Base-by-base conservation (phyloP, 176 grass and related monocot species). In the Hsuehochloa calcarea region DNA sequence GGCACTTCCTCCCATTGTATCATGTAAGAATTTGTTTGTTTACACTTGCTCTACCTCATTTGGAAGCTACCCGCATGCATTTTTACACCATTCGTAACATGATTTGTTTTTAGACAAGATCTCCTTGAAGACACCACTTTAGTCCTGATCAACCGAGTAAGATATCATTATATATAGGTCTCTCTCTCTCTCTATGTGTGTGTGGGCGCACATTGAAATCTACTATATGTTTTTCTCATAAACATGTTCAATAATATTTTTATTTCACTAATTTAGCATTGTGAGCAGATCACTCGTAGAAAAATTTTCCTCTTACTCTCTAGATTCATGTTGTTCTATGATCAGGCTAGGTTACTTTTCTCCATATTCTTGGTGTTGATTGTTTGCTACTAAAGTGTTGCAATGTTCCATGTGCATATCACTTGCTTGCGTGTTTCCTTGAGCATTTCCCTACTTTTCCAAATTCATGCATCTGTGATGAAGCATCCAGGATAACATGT, bases 161-260 rank as follows among this genome's bases (percentile, higher is more conserved):
- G 89, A 99, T 99, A 90, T 94, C 93, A 62, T 67, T n/a, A n/a
- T n/a, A n/a, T 86, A 74, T 90, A 96, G 91, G 91, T 96, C 80
- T 15, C 68, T 26, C 35, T 80, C 80, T 88, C 17, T 85, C 26
- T 77, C 80, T 88, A 13, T 85, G 38, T n/a, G n/a, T n/a, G n/a
- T n/a, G n/a, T n/a, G n/a, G n/a, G n/a, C n/a, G n/a, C n/a, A n/a
- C 31, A 44, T 83, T 10, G 20, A 64, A 63, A 56, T 43, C 55
- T 84, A 23, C 4, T 72, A 8, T 87, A 71, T 46, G 5, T 92
- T 49, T 79, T 58, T 56, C 20, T 77, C 38, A n/a, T 47, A 65
- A 65, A 27, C 38, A 22, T 66, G 25, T 39, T 46, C 25, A 69
- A 44, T 71, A n/a, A 29, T 13, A 10, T 51, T 22, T 82, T 75